Conservation (phyloP, 768 basidiomycete genomes). For the Podaxis rugospora region DNA sequence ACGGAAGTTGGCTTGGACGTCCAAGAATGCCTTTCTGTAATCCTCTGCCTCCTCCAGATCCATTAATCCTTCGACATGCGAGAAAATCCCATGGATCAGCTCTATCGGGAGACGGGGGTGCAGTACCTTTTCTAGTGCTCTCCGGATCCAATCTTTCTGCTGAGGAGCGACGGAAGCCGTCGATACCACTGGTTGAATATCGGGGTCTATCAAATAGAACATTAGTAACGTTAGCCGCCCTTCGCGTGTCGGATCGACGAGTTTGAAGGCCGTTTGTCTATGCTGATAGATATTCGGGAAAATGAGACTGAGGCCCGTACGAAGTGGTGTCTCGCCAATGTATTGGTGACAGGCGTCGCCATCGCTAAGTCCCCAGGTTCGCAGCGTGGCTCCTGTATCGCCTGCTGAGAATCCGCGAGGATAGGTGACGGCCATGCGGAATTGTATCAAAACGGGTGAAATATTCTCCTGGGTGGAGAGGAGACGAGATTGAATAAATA, state of each 20-base stretch:
- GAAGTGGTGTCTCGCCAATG: conserved; percentile 35
- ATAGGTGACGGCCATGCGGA: conserved; percentile 49
- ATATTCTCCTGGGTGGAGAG: conserved; percentile 37
- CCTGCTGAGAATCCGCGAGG: conserved; percentile 40
- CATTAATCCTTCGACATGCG: conserved; percentile 35
- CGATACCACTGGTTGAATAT: conserved; percentile 33
- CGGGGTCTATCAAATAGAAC: conserved; percentile 48
- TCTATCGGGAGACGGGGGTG: conserved; percentile 37
- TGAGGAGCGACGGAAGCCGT: conserved; percentile 46
- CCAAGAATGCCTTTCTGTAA: conserved; percentile 26
- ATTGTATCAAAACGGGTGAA: conserved; percentile 28
- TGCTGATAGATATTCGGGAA: conserved; percentile 61
- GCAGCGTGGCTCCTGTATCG: conserved; percentile 40
- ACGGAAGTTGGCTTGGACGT: conserved; percentile 32
- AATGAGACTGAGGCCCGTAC: conserved; percentile 32
- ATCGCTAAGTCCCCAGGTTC: conserved; percentile 46
- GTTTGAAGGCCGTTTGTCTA: conserved; percentile 31
- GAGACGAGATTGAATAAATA: neutral
- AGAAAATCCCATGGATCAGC: conserved; percentile 36
- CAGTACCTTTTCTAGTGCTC: conserved; percentile 31
- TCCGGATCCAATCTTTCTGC: conserved; percentile 40
- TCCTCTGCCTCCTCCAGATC: conserved; percentile 30
- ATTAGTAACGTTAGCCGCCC: conserved; percentile 40
- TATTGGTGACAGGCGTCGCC: conserved; percentile 46
- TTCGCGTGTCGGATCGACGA: conserved; percentile 33